Conservation (phyloP, 1,284 basidiomycete species). For the Pascua guehoae region DNA sequence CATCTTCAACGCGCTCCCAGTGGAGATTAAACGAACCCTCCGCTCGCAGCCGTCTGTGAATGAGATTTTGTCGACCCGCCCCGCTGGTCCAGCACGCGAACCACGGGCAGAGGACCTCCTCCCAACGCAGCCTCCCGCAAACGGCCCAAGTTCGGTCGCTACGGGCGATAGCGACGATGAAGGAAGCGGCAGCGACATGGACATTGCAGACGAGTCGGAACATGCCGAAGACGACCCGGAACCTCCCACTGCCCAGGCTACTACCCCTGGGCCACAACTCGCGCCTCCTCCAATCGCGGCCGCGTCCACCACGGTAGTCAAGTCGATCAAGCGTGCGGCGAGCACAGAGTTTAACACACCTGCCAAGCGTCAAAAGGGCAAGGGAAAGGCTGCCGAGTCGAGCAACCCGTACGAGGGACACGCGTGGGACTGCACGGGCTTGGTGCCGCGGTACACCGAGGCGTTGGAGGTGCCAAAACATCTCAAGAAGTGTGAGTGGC, state of each 20-base stretch:
- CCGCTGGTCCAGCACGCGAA: conserved; percentile 4
- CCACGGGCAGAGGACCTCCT: conserved; percentile 9
- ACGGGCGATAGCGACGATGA: conserved; percentile 4
- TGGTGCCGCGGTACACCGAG: conserved; percentile 66
- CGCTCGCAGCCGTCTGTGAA: conserved; percentile 24
- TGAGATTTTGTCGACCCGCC: not conserved
- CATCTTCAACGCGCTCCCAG: conserved; percentile 39
- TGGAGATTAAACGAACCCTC: conserved; percentile 31
- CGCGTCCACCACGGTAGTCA: not conserved
- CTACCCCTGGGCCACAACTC: too few species aligned
- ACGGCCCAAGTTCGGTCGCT: not conserved
- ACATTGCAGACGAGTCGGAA: conserved; percentile 2
- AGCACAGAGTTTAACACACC: not conserved
- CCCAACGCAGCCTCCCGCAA: conserved; percentile 20
- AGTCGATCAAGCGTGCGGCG: not conserved
- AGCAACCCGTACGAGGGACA: conserved; percentile 24
- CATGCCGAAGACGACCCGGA: not conserved
- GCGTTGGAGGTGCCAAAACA: conserved; percentile 66
- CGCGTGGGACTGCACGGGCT: conserved; percentile 60
- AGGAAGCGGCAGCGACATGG: conserved; percentile 5
- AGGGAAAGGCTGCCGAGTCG: conserved; percentile 13
- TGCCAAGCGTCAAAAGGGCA: conserved; percentile 5
- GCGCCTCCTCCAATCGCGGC: not conserved
- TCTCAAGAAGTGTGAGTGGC: conserved; percentile 71
- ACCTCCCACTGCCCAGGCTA: not conserved